Conservation (phyloP, 2,329 filamentous ascomycete genomes). For the Coccinonectria pachysandricola region DNA sequence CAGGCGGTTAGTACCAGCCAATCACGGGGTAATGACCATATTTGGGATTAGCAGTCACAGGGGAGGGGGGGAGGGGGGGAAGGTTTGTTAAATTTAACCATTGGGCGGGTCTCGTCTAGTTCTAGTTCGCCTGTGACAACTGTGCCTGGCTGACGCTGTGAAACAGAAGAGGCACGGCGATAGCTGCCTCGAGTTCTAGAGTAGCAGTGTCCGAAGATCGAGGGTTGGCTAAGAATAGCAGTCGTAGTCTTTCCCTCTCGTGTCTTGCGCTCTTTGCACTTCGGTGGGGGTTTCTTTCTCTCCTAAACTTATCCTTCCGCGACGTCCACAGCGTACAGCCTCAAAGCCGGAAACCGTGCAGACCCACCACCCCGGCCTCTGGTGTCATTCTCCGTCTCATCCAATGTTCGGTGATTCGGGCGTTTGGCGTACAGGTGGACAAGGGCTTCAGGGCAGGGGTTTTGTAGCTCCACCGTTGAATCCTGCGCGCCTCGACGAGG, state of each 20-base stretch:
- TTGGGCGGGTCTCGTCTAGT: conserved; percentile 9
- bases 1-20: conserved; percentile 22
- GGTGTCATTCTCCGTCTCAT: conserved; percentile 8
- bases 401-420: conserved; percentile 15
- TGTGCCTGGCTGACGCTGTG: no score
- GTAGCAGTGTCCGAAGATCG: no score
- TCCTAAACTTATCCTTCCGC: no score
- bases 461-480: conserved; percentile 11
- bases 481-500: no score
- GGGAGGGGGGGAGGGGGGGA: conserved; percentile 5
- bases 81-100: conserved; percentile 18
- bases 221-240: no score
- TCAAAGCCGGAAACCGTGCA: conserved; percentile 4
- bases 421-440: conserved; percentile 17
- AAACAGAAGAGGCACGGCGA: no score
- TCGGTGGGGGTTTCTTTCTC: no score
- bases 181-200: no score
- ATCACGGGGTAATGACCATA: conserved; percentile 17
- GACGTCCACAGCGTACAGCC: no score
- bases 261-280: no score
- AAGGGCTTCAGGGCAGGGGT: conserved; percentile 6
- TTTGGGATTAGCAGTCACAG: conserved; percentile 16
- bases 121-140: conserved; percentile 5
- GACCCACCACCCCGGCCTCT: conserved; percentile 7
- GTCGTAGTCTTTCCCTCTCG: no score